phyloP scores from a whole-genome alignment of 306 rosid genomes.

The Delonix regia region DNA sequence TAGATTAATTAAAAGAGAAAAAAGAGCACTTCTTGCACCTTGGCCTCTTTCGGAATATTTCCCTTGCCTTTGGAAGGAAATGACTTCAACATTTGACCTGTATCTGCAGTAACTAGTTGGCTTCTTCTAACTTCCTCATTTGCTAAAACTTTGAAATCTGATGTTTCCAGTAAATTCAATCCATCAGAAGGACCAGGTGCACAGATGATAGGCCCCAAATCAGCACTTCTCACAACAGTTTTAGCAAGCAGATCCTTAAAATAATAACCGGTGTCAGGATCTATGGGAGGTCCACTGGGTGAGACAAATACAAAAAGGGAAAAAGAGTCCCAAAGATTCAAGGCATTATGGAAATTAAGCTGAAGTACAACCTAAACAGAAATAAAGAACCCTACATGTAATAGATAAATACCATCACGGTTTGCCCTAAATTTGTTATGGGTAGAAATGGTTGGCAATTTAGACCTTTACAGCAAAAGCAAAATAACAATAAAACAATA shows the following conservation, averaged over 20 bases:
- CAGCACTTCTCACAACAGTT: slow-evolving; percentile 36
- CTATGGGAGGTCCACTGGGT: slow-evolving; percentile 14
- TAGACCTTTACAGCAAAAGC: slow-evolving; percentile 16
- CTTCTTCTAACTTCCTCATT: slow-evolving; percentile 44
- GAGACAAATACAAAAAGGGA: slow-evolving; percentile 21
- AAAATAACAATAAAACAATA: background rate
- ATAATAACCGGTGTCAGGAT: slow-evolving; percentile 23
- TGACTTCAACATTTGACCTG: slow-evolving; percentile 38
- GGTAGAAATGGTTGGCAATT: background rate
- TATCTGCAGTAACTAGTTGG: slow-evolving; percentile 30
- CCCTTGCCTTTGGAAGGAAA: slow-evolving; percentile 37
- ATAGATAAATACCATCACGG: slow-evolving; percentile 1
- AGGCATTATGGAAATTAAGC: slow-evolving; percentile 22
- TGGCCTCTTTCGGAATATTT: slow-evolving; percentile 35
- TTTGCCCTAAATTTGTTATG: slow-evolving; percentile 22
- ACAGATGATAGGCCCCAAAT: slow-evolving; percentile 31
- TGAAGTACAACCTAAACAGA: slow-evolving; percentile 4
- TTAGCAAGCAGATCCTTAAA: slow-evolving; percentile 41
- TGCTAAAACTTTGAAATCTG: slow-evolving; percentile 30
- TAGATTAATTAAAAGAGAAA: slow-evolving; percentile 19
- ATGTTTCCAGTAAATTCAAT: slow-evolving; percentile 34
- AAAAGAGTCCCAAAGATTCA: background rate
- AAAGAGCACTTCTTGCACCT: slow-evolving; percentile 47
- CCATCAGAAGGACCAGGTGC: slow-evolving; percentile 37
- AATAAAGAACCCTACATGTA: slow-evolving; percentile 4